Conservation (phyloP, 768 basidiomycete genomes). For the Paxillus involutus region DNA sequence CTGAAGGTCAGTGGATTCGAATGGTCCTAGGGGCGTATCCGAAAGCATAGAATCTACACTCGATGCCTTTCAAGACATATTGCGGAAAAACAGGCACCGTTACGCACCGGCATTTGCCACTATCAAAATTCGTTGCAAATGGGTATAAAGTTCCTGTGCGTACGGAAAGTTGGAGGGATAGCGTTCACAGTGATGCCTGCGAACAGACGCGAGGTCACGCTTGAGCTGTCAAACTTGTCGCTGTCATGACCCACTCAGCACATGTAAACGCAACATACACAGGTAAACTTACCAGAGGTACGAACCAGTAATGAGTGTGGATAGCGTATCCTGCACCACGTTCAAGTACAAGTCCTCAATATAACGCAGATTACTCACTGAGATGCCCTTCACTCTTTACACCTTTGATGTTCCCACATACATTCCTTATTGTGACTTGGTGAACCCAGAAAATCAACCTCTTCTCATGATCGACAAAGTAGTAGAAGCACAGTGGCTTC, state of each 20-base stretch:
- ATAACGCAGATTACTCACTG: not conserved
- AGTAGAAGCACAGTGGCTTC: constrained; percentile 32
- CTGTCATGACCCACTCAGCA: not conserved
- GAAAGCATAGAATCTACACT: not conserved
- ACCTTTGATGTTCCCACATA: constrained; percentile 38
- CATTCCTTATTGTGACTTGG: constrained; percentile 35
- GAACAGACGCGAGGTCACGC: not conserved
- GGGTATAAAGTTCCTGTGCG: not conserved
- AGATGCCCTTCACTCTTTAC: constrained; percentile 25
- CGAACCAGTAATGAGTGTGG: constrained; percentile 27
- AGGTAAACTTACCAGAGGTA: not conserved
- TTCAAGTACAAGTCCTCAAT: not conserved
- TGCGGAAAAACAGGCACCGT: not conserved
- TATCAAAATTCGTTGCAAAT: not conserved
- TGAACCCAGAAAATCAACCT: constrained; percentile 50
- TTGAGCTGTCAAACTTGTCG: not conserved
- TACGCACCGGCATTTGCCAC: not conserved
- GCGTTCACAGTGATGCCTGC: not conserved
- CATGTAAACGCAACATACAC: not conserved
- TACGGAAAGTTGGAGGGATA: not conserved
- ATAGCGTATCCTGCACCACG: constrained; percentile 17
- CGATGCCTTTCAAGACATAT: not conserved
- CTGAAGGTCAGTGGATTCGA: not conserved
- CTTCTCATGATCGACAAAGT: constrained; percentile 42
- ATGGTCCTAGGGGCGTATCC: not conserved